phyloP scores from a whole-genome alignment of 768 basidiomycete genomes.

The Lactarius evosmus region DNA sequence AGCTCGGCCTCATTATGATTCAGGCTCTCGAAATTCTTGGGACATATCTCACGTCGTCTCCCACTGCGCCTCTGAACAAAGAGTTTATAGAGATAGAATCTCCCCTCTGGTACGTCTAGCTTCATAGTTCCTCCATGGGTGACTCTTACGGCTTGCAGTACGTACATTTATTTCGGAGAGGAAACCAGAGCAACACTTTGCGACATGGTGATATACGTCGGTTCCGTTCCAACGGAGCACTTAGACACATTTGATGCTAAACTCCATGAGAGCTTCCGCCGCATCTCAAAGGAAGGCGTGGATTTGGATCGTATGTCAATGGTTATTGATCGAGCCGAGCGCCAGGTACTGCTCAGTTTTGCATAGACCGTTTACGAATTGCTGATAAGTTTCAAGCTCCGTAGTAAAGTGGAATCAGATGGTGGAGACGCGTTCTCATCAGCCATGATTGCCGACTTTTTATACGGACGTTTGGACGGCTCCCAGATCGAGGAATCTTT shows the following conservation, averaged over 20 bases:
- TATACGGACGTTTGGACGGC: constrained; percentile 83
- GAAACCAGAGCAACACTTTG: constrained; percentile 68
- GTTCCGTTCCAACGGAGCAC: constrained; percentile 79
- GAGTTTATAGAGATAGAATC: constrained; percentile 90
- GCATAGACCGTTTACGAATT: neutral
- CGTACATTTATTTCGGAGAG: constrained; percentile 82
- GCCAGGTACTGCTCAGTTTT: constrained; percentile 52
- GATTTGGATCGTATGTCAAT: constrained; percentile 89
- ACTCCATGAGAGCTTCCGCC: constrained; percentile 63
- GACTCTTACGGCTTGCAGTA: constrained; percentile 42
- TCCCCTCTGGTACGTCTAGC: constrained; percentile 68
- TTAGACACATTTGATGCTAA: constrained; percentile 68
- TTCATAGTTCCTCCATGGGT: neutral
- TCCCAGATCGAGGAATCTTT: constrained; percentile 69
- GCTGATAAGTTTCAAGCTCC: constrained; percentile 47
- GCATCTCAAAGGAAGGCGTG: constrained; percentile 69
- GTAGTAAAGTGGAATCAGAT: constrained; percentile 77
- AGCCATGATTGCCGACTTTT: constrained; percentile 74
- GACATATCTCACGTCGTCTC: constrained; percentile 84
- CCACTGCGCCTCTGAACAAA: constrained; percentile 80
- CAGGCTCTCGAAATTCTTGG: constrained; percentile 83
- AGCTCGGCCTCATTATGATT: constrained; percentile 1
- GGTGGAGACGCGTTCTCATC: constrained; percentile 79
- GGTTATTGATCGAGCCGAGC: constrained; percentile 83
- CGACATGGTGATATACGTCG: constrained; percentile 73